These are phyloP conservation scores for Aquilaria sinensis DNA, from an alignment of 345 rosid genomes.

Conservation along the genomic window DNA sequence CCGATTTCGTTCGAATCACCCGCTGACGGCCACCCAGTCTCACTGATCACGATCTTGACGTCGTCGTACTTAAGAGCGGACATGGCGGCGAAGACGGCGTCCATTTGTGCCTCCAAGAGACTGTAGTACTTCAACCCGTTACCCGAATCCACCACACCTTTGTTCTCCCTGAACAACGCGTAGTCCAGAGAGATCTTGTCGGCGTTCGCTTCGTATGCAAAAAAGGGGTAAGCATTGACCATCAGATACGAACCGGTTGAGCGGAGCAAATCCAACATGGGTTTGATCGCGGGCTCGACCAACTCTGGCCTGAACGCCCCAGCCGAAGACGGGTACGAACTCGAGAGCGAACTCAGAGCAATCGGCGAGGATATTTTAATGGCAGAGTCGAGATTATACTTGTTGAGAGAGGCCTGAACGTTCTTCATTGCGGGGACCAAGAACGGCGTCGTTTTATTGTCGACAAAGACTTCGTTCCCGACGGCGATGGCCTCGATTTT, in stretches of 20 bases:
- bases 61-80: conserved; percentile 54
- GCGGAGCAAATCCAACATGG: conserved; percentile 63
- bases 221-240: conserved; percentile 87
- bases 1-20: conserved; percentile 81
- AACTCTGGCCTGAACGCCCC: conserved; percentile 68
- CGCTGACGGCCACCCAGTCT: conserved; percentile 97
- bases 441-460: conserved; percentile 50
- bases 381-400: conserved; percentile 36
- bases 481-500: conserved; percentile 75
- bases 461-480: conserved; percentile 89
- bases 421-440: conserved; percentile 89
- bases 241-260: conserved; percentile 61
- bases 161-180: conserved; percentile 57
- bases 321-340: conserved; percentile 74
- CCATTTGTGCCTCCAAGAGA: conserved; percentile 84
- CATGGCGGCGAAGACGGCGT: conserved; percentile 89
- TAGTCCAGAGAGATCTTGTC: conserved; percentile 63
- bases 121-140: conserved; percentile 63
- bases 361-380: conserved; percentile 74
- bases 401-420: conserved; percentile 51
- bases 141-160: conserved; percentile 71
- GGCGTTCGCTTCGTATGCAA: conserved; percentile 65
- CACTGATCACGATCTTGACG: conserved; percentile 60
- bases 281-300: conserved; percentile 62
- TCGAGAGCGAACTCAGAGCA: conserved; percentile 54